Percentiles rank a stretch among this genome's conserved stretches.
These are phyloP conservation scores for Ascochyta rabiei DNA, from an alignment of 2,329 filamentous ascomycete species.

Conservation along the genomic window DNA sequence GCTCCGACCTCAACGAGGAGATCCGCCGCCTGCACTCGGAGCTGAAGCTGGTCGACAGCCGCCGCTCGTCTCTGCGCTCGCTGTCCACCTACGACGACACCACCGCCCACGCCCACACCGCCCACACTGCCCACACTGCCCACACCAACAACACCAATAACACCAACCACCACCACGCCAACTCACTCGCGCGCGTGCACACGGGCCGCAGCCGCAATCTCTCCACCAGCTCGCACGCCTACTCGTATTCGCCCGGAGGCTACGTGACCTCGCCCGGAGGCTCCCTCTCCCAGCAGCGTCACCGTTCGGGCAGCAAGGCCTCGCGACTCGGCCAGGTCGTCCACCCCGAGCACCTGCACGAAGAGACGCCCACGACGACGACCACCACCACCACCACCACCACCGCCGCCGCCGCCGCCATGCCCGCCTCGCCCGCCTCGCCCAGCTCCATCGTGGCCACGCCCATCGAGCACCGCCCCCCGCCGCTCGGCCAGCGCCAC, in stretches of 20 bases:
- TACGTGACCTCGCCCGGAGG: constrained; percentile 71
- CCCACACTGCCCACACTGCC: too few species aligned
- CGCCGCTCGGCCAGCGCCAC: constrained; percentile 33
- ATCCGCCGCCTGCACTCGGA: constrained; percentile 75
- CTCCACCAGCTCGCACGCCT: constrained; percentile 52
- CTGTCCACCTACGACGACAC: constrained; percentile 47
- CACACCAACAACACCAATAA: too few species aligned
- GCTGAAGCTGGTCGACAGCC: constrained; percentile 72
- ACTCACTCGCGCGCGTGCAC: constrained; percentile 34
- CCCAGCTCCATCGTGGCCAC: constrained; percentile 13
- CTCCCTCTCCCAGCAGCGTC: constrained; percentile 56
- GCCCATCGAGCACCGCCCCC: constrained; percentile 11
- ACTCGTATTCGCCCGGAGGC: constrained; percentile 72
- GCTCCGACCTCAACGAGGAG: constrained; percentile 76
- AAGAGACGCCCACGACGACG: too few species aligned
- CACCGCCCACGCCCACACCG: too few species aligned
- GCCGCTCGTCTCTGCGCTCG: constrained; percentile 66
- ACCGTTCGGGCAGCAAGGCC: constrained; percentile 49
- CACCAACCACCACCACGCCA: not conserved
- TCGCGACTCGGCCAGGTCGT: constrained; percentile 52
- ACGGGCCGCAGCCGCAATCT: constrained; percentile 48
- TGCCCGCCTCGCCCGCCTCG: constrained; percentile 20
- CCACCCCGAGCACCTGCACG: constrained; percentile 44
- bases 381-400: constrained; percentile 27
- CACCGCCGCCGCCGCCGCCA: not conserved